Percentiles rank a stretch among this genome's conserved stretches.
Conservation (phyloP, 2,329 filamentous ascomycete genomes). For the Fonsecaea erecta region DNA sequence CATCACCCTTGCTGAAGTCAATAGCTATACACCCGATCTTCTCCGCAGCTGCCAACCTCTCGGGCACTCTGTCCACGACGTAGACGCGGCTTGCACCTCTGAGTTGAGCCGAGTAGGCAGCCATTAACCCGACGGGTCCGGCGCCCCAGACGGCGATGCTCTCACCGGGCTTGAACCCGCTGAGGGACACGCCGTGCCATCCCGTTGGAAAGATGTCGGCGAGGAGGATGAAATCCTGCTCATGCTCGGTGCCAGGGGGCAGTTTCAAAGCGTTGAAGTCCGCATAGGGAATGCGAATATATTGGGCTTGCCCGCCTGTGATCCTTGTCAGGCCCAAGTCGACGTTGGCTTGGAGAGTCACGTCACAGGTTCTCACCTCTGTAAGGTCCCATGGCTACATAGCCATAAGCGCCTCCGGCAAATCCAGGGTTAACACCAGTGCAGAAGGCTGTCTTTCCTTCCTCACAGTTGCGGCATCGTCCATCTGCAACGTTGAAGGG, state of each 20-base stretch:
- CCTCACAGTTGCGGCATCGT: conserved; percentile 67
- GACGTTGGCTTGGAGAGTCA: background rate
- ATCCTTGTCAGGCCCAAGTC: conserved; percentile 44
- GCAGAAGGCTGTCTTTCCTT: conserved; percentile 68
- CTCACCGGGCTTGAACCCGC: conserved; percentile 54
- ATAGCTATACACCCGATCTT: conserved; percentile 66
- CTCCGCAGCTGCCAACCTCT: conserved; percentile 62
- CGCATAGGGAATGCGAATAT: conserved; percentile 67
- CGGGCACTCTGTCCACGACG: conserved; percentile 65
- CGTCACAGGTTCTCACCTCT: conserved; percentile 29
- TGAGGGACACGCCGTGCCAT: conserved; percentile 46
- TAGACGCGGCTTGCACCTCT: conserved; percentile 65
- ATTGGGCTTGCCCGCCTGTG: conserved; percentile 64
- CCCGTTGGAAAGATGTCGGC: conserved; percentile 51
- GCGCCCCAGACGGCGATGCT: conserved; percentile 67
- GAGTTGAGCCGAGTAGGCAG: conserved; percentile 65
- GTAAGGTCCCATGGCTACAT: conserved; percentile 65
- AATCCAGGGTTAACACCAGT: conserved; percentile 67
- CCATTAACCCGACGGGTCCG: conserved; percentile 68
- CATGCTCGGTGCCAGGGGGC: conserved; percentile 64
- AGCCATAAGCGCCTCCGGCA: conserved; percentile 64
- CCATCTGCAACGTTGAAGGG: conserved; percentile 70
- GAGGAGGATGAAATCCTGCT: conserved; percentile 63
- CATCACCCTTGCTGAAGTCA: conserved; percentile 64
- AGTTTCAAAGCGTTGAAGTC: conserved; percentile 69